Base-by-base conservation (phyloP, 768 basidiomycete genomes). In the Pilatotrama ljubarskyi region DNA sequence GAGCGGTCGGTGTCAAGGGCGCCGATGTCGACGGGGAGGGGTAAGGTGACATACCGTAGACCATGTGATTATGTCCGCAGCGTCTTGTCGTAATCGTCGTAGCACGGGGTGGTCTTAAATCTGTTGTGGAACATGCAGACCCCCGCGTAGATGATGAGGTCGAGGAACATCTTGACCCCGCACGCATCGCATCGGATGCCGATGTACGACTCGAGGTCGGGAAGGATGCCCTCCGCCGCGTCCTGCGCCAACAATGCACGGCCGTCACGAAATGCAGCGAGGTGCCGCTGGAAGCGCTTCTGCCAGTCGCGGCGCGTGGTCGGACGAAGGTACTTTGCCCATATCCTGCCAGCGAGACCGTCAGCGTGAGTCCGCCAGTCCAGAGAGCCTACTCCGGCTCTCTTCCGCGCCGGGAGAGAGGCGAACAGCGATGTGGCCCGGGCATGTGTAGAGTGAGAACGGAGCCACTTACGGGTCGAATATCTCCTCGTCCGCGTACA, bases 141-240 rank as follows among this genome's bases (percentile, higher is more conserved):
- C 80, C 80, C 81, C 0, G 80, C 75, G 56, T 84, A 74, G 61
- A 85, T 79, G 36, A 85, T 73, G 59, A 88, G 71, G 61, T 78
- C 78, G 48, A 87, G 75, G 8, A 82, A 68, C 69, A 87, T 73
- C 40, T 73, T 70, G 14, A 79, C 67, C 5, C 85, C 85, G 44
- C 78, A 78, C 55, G 78, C 72, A 25, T 82, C 75, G n/a, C 81
- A 75, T 43, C 82, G 71, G 15, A 78, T 66, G 5, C 71, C 69
- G n/a, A 82, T 68, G 60, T 82, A 85, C 5, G 77, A 73, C 48
- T 82, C 79, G 25, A 84, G 64, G 42, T 78, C 70, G 5, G 80
- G 80, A n/a, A 74, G 61, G 48, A 68, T 62, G 29, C 69, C 58
- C 18, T 68, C 59, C 14, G 64, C 42, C 43, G 67, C 69, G 49